Evolutionary conservation across 495 filamentous ascomycete species (phyloP).

Genomic region (Neurospora sp.): DNA sequence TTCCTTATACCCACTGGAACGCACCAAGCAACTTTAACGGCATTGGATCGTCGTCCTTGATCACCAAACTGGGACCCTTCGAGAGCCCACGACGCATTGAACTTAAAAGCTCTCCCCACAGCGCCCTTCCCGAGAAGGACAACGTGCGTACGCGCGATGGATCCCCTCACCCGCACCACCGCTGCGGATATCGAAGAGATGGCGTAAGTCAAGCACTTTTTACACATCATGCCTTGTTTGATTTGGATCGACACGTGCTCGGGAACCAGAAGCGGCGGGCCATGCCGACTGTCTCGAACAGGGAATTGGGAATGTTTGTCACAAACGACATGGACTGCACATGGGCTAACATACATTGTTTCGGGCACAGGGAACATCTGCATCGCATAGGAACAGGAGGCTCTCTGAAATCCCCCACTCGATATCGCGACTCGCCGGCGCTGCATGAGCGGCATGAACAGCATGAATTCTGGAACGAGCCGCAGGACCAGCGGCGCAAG

Average conservation of each 20-base stretch:
- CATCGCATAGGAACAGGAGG: constrained; percentile 4
- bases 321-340: constrained; percentile 2
- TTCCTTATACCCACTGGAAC: neutral
- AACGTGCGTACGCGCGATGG: constrained; percentile 1
- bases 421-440: neutral
- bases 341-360: neutral
- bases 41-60: neutral
- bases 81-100: neutral
- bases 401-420: constrained; percentile 2
- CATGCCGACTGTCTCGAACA: neutral
- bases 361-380: constrained; percentile 3
- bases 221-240: neutral
- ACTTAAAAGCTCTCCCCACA: neutral
- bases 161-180: neutral
- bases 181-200: constrained; percentile 10
- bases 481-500: neutral
- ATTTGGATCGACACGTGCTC: neutral
- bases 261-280: neutral
- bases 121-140: neutral
- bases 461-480: constrained; percentile 1
- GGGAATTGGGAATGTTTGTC: constrained; percentile 1
- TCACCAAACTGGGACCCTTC: neutral
- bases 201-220: constrained; percentile 5
- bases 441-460: constrained; percentile 3
- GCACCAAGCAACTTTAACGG: neutral